These are phyloP conservation scores for Hortiboletus flavorubellus DNA, from an alignment of 768 basidiomycete species.

Conservation along the genomic window DNA sequence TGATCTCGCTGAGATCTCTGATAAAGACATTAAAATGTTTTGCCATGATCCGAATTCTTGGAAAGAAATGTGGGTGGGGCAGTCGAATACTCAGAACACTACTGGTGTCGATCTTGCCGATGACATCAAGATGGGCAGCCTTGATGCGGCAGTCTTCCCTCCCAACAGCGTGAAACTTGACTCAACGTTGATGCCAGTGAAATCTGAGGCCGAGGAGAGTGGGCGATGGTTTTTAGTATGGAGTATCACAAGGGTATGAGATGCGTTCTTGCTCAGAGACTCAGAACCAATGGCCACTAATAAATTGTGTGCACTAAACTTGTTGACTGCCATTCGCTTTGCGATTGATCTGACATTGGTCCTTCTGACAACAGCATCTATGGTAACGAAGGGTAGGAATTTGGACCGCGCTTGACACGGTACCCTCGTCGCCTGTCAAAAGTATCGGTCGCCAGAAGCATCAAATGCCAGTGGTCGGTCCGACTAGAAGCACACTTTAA, in stretches of 20 bases:
- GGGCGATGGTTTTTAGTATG: conserved; percentile 13
- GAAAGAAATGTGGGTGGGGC: conserved; percentile 25
- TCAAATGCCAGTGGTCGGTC: too few relatives aligned
- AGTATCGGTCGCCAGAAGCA: too few relatives aligned
- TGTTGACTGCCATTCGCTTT: neutral
- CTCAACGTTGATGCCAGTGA: conserved; percentile 17
- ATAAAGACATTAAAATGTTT: conserved; percentile 13
- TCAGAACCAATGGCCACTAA: neutral
- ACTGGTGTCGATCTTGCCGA: neutral
- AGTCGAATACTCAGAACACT: neutral
- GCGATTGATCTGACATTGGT: too few relatives aligned
- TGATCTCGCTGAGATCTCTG: neutral
- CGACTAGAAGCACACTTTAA: too few relatives aligned
- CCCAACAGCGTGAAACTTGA: conserved; percentile 32
- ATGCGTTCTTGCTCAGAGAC: too few relatives aligned
- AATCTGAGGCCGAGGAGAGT: neutral
- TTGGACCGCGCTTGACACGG: too few relatives aligned
- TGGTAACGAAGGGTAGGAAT: too few relatives aligned
- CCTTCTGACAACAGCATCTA: too few relatives aligned
- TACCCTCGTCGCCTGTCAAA: too few relatives aligned
- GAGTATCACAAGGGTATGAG: conserved; percentile 18
- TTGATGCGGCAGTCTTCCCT: conserved; percentile 22
- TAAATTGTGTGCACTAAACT: neutral
- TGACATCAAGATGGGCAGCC: neutral
- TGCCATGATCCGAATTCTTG: conserved; percentile 28